Base-by-base conservation (phyloP, 2,329 filamentous ascomycete species). In the Lachnellula cervina region DNA sequence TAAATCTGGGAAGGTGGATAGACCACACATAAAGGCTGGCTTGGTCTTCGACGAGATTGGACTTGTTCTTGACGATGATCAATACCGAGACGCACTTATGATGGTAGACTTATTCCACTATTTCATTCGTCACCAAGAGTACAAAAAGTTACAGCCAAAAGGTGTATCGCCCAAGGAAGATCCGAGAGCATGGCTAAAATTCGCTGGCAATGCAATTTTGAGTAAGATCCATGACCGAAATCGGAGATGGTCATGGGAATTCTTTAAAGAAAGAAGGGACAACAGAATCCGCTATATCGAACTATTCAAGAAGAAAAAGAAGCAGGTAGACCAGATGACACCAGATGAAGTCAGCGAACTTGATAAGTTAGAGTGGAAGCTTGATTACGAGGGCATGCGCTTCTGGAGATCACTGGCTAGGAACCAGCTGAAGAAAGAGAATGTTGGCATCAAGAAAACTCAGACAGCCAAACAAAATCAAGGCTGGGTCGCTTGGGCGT, bases 101-200 rank as follows among this genome's bases (percentile, higher is more conserved):
- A 89, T 99, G 77, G 89, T 97, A 2, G 94, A 99, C 69, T 78
- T 97, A 2, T 99, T 99, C 76, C 94, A 99, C 72, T 97, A 96
- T 73, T 99, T 97, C 71, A 89, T 97, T 64, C 87, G 93, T 34
- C 94, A 99, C 63, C 94, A 97, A 71, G 93, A 99, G 70, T 97
- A 97, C 76, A 95, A 95, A 70, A 93, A 88, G 65, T 79, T 91
- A 56, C 90, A 96, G 66, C 94, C 94, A 4, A 94, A 95, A 68
- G 86, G 79, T 1, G 81, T 86, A 56, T 81, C 82, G 0, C 89
- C 90, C 0, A 96, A 91, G 68, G 90, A 97, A 70, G 90, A 97
- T 64, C 93, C 94, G 14, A 83, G 84, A 38, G 94, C 93, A 0
- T 99, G 94, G 94, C 77, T 99, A 54, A 82, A 81, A 56, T 99